Evolutionary conservation across 495 filamentous ascomycete genomes (phyloP).

Genomic region (Paragyromitra xinjiangensis): DNA sequence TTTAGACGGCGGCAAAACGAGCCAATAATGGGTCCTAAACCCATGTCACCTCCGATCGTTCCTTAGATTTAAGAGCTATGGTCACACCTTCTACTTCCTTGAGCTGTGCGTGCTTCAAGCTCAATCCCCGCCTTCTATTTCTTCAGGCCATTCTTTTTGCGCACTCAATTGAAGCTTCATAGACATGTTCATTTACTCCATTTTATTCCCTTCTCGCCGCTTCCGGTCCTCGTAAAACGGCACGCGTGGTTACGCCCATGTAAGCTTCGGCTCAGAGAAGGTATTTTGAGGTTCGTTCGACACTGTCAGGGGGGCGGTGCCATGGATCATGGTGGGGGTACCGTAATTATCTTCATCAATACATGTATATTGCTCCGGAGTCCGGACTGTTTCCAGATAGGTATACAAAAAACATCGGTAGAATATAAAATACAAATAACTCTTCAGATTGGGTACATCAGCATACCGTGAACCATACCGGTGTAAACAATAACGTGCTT

Average conservation of each 20-base stretch:
- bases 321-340: slow-evolving; percentile 1
- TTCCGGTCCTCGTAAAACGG: slow-evolving; percentile 7
- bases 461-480: not conserved
- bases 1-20: slow-evolving; percentile 37
- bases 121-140: not conserved
- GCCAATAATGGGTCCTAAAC: slow-evolving; percentile 35
- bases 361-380: slow-evolving; percentile 17
- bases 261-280: slow-evolving; percentile 10
- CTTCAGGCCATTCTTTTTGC: slow-evolving; percentile 1
- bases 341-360: slow-evolving; percentile 27
- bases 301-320: not conserved
- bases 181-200: not conserved
- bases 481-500: slow-evolving; percentile 10
- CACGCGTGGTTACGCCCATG: slow-evolving; percentile 11
- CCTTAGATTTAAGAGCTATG: slow-evolving; percentile 18
- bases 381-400: slow-evolving; percentile 4
- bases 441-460: not conserved
- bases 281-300: slow-evolving; percentile 33
- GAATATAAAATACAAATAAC: slow-evolving; percentile 3
- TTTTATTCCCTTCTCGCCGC: not conserved
- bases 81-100: slow-evolving; percentile 39
- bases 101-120: slow-evolving; percentile 5
- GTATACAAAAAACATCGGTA: not conserved
- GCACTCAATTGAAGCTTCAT: slow-evolving; percentile 2
- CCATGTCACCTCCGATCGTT: slow-evolving; percentile 28